A percentile compares a stretch with the other conserved stretches of the same genome.
Evolutionary conservation across 441 rosid species (phyloP).

Genomic region (Populus hybrid): DNA sequence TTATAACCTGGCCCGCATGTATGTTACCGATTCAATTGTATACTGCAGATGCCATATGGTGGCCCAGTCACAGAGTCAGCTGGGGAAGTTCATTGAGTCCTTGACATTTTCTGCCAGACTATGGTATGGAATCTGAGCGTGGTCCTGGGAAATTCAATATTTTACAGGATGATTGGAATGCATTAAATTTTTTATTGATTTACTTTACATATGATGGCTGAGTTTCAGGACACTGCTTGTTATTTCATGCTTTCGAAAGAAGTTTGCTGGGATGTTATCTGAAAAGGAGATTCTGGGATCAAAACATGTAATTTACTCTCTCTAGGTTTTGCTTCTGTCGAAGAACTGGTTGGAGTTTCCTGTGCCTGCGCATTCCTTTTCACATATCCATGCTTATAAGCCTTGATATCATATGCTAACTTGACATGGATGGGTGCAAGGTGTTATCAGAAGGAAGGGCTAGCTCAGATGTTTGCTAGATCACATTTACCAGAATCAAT

Average conservation of each 20-base stretch:
- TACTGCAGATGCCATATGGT: conserved; percentile 60
- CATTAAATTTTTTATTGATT: conserved; percentile 18
- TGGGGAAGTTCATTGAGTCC: conserved; percentile 66
- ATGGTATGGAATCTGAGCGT: conserved; percentile 50
- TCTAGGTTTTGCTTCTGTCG: conserved; percentile 11
- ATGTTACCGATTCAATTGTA: conserved; percentile 20
- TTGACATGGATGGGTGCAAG: conserved; percentile 43
- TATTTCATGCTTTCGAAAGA: conserved; percentile 61
- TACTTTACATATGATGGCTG: conserved; percentile 19
- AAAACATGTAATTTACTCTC: conserved; percentile 51
- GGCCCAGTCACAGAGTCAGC: conserved; percentile 40
- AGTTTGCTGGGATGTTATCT: conserved; percentile 51
- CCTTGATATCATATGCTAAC: conserved; percentile 29
- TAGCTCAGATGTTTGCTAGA: conserved; percentile 58
- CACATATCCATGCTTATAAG: conserved; percentile 9
- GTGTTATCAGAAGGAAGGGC: conserved; percentile 70
- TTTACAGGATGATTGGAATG: conserved; percentile 3
- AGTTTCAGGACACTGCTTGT: conserved; percentile 74
- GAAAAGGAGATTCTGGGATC: conserved; percentile 69
- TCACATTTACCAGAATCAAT: conserved; percentile 51
- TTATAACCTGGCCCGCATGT: conserved; percentile 10
- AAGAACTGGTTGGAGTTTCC: conserved; percentile 12
- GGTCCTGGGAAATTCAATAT: conserved; percentile 1
- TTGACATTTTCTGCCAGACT: conserved; percentile 74
- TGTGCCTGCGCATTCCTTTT: conserved; percentile 19